Base-by-base conservation (phyloP, 306 rosid genomes). In the Trifolium dubium region DNA sequence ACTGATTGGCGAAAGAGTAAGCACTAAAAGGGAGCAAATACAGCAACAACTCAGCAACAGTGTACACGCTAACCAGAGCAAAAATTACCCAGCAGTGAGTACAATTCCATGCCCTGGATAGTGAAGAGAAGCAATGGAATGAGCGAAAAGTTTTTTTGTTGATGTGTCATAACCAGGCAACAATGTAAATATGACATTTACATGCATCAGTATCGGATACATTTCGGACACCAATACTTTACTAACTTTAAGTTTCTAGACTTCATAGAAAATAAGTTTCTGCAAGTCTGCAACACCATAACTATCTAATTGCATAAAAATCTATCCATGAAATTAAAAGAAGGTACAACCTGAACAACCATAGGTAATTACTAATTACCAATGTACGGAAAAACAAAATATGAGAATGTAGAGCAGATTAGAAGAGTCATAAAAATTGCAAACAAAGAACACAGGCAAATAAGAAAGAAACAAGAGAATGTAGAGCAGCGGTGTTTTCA, bases 311-410 rank as follows among this genome's bases (percentile, higher is more conserved):
- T 13, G 41, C 44, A 69, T 9, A 4, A 73, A 72, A 78, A 62
- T 11, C 37, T 13, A 41, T 28, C n/a, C 40, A 54, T 32, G 32
- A 37, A 66, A 72, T 10, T 72, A 37, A 49, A 70, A 70, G 37
- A 29, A 67, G 64, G 56, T 67, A 14, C 18, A 32, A 59, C 67
- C 30, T n/a, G 49, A 46, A 75, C 56, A 51, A 5, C 44, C 46
- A 30, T 30, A 76, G 2, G 40, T 65, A 61, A 40, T 40, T 28
- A 50, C 37, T 65, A 61, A 40, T 40, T 28, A 50, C 37, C 60
- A 58, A 67, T 59, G 29, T 37, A 76, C 17, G 58, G n/a, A 30
- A 58, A 66, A 79, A 15, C 37, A 69, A 70, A 72, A 60, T 43
- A 23, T 23, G 23, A 23, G 23, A 23, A 23, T 23, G 23, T 23